A percentile compares a stretch with the other conserved stretches of the same genome.
phyloP scores from a whole-genome alignment of 2,329 filamentous ascomycete species.

The Exophiala xenobiotica region DNA sequence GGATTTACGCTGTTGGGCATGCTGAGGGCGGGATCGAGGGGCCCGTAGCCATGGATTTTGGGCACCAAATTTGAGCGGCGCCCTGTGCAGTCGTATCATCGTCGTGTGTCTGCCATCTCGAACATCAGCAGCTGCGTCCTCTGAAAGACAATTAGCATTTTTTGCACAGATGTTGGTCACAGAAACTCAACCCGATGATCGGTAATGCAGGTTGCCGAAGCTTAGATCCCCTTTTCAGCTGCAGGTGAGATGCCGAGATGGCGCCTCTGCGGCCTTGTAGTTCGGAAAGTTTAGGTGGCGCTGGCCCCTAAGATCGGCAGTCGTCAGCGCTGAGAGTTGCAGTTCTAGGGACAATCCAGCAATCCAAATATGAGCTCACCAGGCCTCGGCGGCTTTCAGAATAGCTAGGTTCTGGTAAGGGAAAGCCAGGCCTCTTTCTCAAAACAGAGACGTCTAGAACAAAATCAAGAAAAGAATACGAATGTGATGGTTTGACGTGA shows the following conservation, averaged over 20 bases:
- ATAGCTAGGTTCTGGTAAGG: neutral
- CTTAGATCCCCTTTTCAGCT: neutral
- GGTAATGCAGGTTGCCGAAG: neutral
- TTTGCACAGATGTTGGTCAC: conserved; percentile 1
- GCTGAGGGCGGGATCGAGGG: conserved; percentile 13
- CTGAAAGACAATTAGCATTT: conserved; percentile 1
- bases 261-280: neutral
- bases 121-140: neutral
- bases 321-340: neutral
- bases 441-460: neutral
- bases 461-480: neutral
- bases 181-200: neutral
- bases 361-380: neutral
- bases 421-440: too few species aligned
- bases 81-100: conserved; percentile 21
- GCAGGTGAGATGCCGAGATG: neutral
- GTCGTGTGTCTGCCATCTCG: conserved; percentile 12
- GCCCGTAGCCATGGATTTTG: conserved; percentile 16
- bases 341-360: neutral
- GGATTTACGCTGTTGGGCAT: conserved; percentile 14
- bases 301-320: neutral
- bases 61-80: conserved; percentile 20
- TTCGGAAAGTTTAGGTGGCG: neutral
- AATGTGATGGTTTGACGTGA: conserved; percentile 19
- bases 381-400: too few species aligned